Evolutionary conservation across 2,329 filamentous ascomycete genomes (phyloP), one percentile per base, ranked within the genome.

Genomic region (Verticillium nubilum): DNA sequence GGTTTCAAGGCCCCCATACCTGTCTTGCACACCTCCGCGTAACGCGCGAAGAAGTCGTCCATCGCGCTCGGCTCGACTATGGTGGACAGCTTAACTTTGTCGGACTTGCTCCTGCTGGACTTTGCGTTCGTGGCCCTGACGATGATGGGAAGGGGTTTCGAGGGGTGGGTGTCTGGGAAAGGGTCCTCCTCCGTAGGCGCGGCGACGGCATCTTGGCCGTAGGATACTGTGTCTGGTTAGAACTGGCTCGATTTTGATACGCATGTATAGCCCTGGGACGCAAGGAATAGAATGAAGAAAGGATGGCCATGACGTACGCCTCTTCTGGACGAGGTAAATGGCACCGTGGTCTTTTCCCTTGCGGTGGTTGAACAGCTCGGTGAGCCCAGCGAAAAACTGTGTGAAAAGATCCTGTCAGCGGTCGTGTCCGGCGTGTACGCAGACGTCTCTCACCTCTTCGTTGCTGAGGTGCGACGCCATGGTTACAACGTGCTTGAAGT

Each of bases 1-100:
- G 96, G 97, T 85, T 97, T 98, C 76, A 99, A 72, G 7, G 88
- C 87, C 55, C 84, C 82, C 92, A 98, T 97, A 5, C 92, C 92
- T 0, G 82, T 79, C 78, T 96, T 97, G 76, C 93, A 97, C 3
- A 92, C 82, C 66, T 98, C 95, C 25, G 92, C 93, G 77, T 98
- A 99, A 57, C 85, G 82, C 29, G 80, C 77, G 73, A 92, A 99
- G 70, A 99, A 99, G 0, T 73, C 78, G 58, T 96, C 92, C 12
- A 98, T 73, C 5, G 89, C 85, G 60, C 88, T 85, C 1, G 89
- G 85, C 59, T 89, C 82, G 1, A 98, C 92, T 0, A 97, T 74
- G 0, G 95, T 98, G 2, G 91, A 91, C 27, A 97, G 71, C 73
- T 93, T 96, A 65, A 90, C 75, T 65, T 88, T 87, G 59, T 80